These are phyloP conservation scores for Jatropha multifida DNA, from an alignment of 441 rosid species.

Conservation along the genomic window DNA sequence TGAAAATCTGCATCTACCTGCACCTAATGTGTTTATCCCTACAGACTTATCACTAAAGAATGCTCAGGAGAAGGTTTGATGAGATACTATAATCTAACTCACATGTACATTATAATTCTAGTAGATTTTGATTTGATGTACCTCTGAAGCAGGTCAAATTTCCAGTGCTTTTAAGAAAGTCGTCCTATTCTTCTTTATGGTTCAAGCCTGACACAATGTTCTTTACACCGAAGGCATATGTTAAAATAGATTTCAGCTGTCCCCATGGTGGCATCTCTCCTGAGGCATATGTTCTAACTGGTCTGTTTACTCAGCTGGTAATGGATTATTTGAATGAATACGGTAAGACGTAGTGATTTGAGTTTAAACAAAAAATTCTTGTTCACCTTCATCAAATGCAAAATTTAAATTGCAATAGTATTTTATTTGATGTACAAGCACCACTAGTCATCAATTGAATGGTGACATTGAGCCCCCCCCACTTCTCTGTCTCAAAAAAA, in stretches of 20 bases:
- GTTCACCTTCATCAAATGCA: neutral
- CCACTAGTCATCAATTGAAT: neutral
- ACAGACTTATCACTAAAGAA: conserved; percentile 71
- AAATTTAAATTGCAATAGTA: neutral
- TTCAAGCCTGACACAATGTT: conserved; percentile 85
- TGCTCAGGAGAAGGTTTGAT: conserved; percentile 58
- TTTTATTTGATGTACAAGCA: conserved; percentile 9
- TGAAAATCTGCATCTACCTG: conserved; percentile 66
- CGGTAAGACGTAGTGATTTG: conserved; percentile 45
- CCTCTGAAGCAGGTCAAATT: conserved; percentile 43
- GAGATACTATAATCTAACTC: conserved; percentile 1
- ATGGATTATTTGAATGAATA: conserved; percentile 90
- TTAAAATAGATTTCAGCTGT: conserved; percentile 73
- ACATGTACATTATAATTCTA: neutral
- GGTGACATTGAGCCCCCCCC: neutral
- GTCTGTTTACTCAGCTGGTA: conserved; percentile 63
- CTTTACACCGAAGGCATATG: conserved; percentile 73
- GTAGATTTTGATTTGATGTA: conserved; percentile 16
- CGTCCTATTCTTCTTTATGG: conserved; percentile 74
- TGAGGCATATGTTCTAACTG: conserved; percentile 60
- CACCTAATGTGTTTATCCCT: conserved; percentile 68
- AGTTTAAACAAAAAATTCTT: neutral
- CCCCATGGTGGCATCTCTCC: conserved; percentile 71
- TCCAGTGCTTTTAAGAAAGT: conserved; percentile 69
- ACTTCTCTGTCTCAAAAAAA: neutral